Percentiles rank a stretch among this genome's conserved stretches.
phyloP scores from a whole-genome alignment of 352 stramenopile species.

The Phytophthora sansomeana region DNA sequence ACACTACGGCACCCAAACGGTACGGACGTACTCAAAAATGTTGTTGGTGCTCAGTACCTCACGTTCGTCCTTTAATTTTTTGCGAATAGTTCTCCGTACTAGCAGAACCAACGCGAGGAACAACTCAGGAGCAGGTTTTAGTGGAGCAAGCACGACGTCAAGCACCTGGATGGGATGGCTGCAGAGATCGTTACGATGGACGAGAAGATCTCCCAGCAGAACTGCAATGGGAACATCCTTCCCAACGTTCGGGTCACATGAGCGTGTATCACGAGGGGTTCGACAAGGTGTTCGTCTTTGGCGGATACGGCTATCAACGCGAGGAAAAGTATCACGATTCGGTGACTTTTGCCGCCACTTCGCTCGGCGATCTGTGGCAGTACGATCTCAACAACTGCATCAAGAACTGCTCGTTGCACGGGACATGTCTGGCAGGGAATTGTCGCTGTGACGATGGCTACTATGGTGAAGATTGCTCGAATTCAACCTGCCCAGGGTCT shows the following conservation, averaged over 20 bases:
- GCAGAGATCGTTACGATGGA: slow-evolving; percentile 87
- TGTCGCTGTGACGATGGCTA: slow-evolving; percentile 96
- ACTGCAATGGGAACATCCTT: slow-evolving; percentile 88
- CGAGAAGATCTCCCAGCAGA: slow-evolving; percentile 59
- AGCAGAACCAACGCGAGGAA: slow-evolving; percentile 91
- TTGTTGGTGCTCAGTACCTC: not conserved
- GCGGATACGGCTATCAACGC: slow-evolving; percentile 81
- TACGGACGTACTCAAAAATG: slow-evolving; percentile 23
- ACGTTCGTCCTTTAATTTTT: not conserved
- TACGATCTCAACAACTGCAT: slow-evolving; percentile 91
- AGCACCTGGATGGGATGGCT: slow-evolving; percentile 96
- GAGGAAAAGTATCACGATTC: slow-evolving; percentile 72
- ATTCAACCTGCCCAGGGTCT: slow-evolving; percentile 93
- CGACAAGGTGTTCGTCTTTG: slow-evolving; percentile 90
- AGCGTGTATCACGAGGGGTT: slow-evolving; percentile 80
- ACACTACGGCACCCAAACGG: slow-evolving; percentile 76
- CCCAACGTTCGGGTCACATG: slow-evolving; percentile 87
- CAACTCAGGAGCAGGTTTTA: slow-evolving; percentile 69
- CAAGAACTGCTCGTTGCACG: slow-evolving; percentile 95
- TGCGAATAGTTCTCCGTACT: slow-evolving; percentile 78
- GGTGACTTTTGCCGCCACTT: slow-evolving; percentile 57
- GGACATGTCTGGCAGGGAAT: slow-evolving; percentile 92
- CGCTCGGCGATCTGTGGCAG: slow-evolving; percentile 92
- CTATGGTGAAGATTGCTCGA: slow-evolving; percentile 97
- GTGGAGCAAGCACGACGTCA: slow-evolving; percentile 90